These are phyloP conservation scores for Dacryopinax spathularia DNA, from an alignment of 768 basidiomycete genomes.

Conservation along the genomic window DNA sequence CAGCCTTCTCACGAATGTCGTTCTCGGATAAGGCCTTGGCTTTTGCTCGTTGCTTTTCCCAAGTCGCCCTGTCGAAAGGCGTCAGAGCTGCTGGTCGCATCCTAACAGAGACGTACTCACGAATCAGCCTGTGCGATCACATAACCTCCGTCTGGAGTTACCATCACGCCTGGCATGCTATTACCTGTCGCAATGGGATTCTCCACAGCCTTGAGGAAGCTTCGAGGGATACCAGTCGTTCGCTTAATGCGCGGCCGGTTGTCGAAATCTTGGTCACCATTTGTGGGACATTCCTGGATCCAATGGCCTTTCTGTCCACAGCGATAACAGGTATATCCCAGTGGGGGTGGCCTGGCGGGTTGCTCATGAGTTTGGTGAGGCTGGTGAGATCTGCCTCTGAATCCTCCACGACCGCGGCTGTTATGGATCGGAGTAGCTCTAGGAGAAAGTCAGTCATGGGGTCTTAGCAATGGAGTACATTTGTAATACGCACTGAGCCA, in stretches of 20 bases:
- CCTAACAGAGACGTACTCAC: constrained; percentile 36
- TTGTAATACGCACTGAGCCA: constrained; percentile 88
- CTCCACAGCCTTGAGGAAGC: constrained; percentile 92
- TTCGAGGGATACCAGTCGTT: constrained; percentile 94
- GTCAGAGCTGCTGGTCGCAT: not conserved
- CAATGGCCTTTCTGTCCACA: constrained; percentile 99
- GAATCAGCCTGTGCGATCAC: constrained; percentile 93
- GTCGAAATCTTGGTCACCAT: constrained; percentile 88
- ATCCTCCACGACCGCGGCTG: constrained; percentile 42
- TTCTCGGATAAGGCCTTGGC: constrained; percentile 69
- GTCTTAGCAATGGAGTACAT: not conserved
- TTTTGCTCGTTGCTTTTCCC: constrained; percentile 81
- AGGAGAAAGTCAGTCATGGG: not conserved
- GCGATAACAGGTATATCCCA: constrained; percentile 95
- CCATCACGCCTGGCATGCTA: constrained; percentile 81
- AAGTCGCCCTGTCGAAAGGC: constrained; percentile 55
- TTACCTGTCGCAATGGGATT: constrained; percentile 54
- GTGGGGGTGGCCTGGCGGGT: constrained; percentile 66
- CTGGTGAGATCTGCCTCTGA: constrained; percentile 34
- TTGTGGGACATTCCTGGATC: constrained; percentile 98
- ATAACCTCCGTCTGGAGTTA: constrained; percentile 95
- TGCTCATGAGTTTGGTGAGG: constrained; percentile 40
- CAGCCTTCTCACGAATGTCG: constrained; percentile 71
- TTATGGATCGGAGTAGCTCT: constrained; percentile 43
- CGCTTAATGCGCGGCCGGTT: constrained; percentile 91